phyloP scores from a whole-genome alignment of 2,329 filamentous ascomycete species.

The Colletotrichum caudatum region DNA sequence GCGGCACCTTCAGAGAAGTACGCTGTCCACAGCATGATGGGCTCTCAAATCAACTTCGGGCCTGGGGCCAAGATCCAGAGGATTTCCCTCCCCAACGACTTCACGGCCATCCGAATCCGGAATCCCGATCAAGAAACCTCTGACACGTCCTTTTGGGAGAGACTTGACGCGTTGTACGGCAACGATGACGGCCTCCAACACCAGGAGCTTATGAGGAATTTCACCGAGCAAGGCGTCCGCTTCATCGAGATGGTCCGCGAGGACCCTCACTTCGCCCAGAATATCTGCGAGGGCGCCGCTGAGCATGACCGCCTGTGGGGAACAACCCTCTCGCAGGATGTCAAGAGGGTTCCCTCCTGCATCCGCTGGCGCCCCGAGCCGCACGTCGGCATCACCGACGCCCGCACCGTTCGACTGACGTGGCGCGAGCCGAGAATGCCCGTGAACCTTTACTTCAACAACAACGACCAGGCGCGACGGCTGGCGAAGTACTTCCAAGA shows the following conservation, averaged over 20 bases:
- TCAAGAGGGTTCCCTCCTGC: not conserved
- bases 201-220: too few species aligned
- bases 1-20: not conserved
- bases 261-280: not conserved
- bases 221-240: too few species aligned
- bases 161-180: not conserved
- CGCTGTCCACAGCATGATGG: not conserved
- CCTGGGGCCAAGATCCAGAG: not conserved
- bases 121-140: rapidly evolving
- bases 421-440: not conserved
- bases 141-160: not conserved
- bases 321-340: not conserved
- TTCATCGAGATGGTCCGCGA: not conserved
- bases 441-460: not conserved
- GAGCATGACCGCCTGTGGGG: not conserved
- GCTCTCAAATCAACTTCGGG: not conserved
- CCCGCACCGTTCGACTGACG: not conserved
- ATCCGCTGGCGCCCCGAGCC: not conserved
- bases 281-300: not conserved
- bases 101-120: not conserved
- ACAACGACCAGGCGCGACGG: not conserved
- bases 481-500: not conserved
- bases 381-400: not conserved
- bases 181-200: not conserved
- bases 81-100: not conserved